These are phyloP conservation scores for Xerocomus minutiporus DNA, from an alignment of 1,284 basidiomycete genomes.

Conservation along the genomic window DNA sequence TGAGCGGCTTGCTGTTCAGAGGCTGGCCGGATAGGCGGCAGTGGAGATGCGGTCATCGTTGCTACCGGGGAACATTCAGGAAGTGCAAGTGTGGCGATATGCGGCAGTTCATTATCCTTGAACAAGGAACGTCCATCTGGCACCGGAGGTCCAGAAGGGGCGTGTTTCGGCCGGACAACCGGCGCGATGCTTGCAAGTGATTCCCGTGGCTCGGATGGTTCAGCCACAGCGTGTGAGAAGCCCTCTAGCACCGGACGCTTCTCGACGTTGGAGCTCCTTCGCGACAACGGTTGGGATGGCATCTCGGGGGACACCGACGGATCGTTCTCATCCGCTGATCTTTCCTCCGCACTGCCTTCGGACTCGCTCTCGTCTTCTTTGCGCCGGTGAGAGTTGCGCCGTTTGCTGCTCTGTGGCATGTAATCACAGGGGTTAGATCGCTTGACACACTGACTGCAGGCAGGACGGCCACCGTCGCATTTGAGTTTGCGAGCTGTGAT, in stretches of 20 bases:
- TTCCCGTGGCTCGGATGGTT: conserved; percentile 36
- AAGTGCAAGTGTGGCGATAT: conserved; percentile 62
- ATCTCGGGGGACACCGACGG: conserved; percentile 64
- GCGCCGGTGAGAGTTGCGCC: conserved; percentile 54
- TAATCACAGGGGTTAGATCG: conserved; percentile 73
- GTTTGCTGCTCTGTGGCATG: conserved; percentile 63
- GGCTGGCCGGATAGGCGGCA: conserved; percentile 58
- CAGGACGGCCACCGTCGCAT: conserved; percentile 75
- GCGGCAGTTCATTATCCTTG: conserved; percentile 61
- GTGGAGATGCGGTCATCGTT: conserved; percentile 55
- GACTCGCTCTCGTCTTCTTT: conserved; percentile 65
- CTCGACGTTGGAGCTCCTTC: conserved; percentile 58
- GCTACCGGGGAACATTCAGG: conserved; percentile 49
- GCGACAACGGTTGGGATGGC: conserved; percentile 51
- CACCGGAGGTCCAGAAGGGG: conserved; percentile 18
- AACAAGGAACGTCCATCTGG: conserved; percentile 42
- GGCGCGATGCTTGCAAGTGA: conserved; percentile 22
- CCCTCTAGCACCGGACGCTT: conserved; percentile 36
- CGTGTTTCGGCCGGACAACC: conserved; percentile 29
- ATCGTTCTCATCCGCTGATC: conserved; percentile 53
- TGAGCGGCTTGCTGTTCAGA: conserved; percentile 57
- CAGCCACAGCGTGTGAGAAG: conserved; percentile 30
- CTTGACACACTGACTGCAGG: conserved; percentile 74
- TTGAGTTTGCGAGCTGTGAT: conserved; percentile 71
- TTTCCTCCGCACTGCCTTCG: conserved; percentile 56